Evolutionary conservation across 2,329 filamentous ascomycete genomes (phyloP).

Genomic region (Plenodomus lindquistii): DNA sequence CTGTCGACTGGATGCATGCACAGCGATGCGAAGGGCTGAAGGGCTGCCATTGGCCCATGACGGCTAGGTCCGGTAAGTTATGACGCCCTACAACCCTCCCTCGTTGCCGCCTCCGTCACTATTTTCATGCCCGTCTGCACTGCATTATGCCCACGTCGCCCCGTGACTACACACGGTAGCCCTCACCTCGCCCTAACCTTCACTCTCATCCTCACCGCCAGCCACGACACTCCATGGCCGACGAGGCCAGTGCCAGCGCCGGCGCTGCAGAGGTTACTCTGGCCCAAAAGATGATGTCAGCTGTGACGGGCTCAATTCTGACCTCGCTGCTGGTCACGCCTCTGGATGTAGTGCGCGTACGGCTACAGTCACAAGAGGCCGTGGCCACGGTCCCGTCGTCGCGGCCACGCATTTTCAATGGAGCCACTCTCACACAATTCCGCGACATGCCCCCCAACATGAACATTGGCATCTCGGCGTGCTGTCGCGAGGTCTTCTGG

Average conservation of each 20-base stretch:
- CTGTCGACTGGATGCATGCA: no score
- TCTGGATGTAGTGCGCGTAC: slow-evolving; percentile 93
- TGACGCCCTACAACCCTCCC: no score
- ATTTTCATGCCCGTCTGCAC: no score
- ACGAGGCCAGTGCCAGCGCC: slow-evolving; percentile 46
- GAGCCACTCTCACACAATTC: slow-evolving; percentile 49
- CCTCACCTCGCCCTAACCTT: no score
- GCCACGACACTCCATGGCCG: slow-evolving; percentile 34
- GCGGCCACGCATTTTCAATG: slow-evolving; percentile 47
- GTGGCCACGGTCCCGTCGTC: slow-evolving; percentile 55
- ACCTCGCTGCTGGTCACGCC: slow-evolving; percentile 92
- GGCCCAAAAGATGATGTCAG: slow-evolving; percentile 91
- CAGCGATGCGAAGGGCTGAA: no score
- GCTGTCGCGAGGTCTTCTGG: slow-evolving; percentile 97
- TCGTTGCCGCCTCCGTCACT: slow-evolving; percentile 9
- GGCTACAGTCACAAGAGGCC: slow-evolving; percentile 81
- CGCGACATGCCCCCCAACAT: slow-evolving; percentile 79
- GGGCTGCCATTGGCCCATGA: no score
- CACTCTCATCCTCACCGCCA: slow-evolving; percentile 3
- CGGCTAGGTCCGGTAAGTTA: no score
- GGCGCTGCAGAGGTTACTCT: slow-evolving; percentile 71
- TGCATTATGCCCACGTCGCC: no score
- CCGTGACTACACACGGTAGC: no score
- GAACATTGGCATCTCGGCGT: slow-evolving; percentile 88
- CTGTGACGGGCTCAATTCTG: slow-evolving; percentile 84